Percentiles rank a stretch among this genome's conserved stretches.
phyloP scores from a whole-genome alignment of 1,139 yeast genomes.

The Saccharomyces hybrid region DNA sequence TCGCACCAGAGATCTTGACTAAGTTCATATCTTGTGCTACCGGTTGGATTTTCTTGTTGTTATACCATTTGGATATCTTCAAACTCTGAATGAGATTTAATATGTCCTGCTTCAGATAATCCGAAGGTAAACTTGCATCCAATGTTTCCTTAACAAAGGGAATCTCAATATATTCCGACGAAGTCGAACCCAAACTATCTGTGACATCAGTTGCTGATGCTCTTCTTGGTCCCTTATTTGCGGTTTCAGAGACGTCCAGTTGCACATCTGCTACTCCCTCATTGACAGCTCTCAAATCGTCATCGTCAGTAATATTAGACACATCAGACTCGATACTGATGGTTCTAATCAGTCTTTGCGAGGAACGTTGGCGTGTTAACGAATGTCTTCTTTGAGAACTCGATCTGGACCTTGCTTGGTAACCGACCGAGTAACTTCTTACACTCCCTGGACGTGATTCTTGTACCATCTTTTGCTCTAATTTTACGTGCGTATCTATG shows the following conservation, averaged over 20 bases:
- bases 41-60: conserved; percentile 16
- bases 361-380: conserved; percentile 22
- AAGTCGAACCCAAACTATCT: background rate
- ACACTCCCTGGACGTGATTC: background rate
- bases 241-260: conserved; percentile 6
- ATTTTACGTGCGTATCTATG: background rate
- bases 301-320: background rate
- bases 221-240: conserved; percentile 1
- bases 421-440: background rate
- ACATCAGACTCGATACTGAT: conserved; percentile 22
- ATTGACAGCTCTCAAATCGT: background rate
- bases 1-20: conserved; percentile 77
- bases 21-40: conserved; percentile 38
- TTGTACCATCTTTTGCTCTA: background rate
- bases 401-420: conserved; percentile 16
- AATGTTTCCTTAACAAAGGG: conserved; percentile 36
- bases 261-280: conserved; percentile 6
- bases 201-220: conserved; percentile 3
- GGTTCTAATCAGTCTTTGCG: conserved; percentile 27
- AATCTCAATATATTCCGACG: conserved; percentile 24
- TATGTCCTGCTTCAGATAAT: conserved; percentile 79
- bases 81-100: conserved; percentile 57
- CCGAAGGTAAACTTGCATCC: conserved; percentile 70
- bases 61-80: conserved; percentile 71
- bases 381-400: conserved; percentile 23